Conservation (phyloP, 768 basidiomycete species). For the Fomitopsis serialis region DNA sequence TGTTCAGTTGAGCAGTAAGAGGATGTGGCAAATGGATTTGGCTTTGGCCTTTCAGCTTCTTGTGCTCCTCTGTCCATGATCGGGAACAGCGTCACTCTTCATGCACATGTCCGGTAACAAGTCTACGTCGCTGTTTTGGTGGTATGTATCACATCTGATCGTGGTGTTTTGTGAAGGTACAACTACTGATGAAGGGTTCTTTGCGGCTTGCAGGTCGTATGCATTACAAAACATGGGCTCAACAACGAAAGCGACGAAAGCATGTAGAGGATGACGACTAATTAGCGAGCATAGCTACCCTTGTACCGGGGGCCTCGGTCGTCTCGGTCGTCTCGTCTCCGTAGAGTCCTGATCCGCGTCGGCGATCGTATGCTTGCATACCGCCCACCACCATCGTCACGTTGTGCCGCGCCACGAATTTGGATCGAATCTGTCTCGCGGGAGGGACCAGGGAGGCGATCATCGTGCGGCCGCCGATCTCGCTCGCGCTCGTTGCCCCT, state of each 20-base stretch:
- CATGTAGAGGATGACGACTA: no score
- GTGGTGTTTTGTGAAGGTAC: background rate
- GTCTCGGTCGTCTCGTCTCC: constrained; percentile 8
- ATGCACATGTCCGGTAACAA: no score
- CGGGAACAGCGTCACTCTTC: no score
- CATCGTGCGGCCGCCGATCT: constrained; percentile 5
- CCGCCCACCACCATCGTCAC: constrained; percentile 10
- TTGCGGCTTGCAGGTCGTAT: no score
- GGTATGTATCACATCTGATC: background rate
- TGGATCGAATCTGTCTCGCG: constrained; percentile 23
- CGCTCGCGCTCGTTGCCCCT: constrained; percentile 3
- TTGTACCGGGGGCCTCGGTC: constrained; percentile 25
- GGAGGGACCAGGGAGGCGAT: constrained; percentile 14
- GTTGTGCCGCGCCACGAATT: constrained; percentile 17
- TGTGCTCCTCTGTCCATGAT: no score
- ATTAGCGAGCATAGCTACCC: constrained; percentile 25
- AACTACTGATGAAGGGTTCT: no score
- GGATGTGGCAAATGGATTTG: constrained; percentile 2
- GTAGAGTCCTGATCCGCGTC: constrained; percentile 4
- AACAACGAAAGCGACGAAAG: no score
- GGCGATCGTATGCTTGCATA: constrained; percentile 6
- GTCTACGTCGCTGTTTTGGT: no score
- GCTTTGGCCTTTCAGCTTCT: background rate
- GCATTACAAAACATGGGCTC: no score
- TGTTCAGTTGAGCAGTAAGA: background rate